Percentiles rank a stretch among this genome's conserved stretches.
These are phyloP conservation scores for Lignosus rhinocerotis DNA, from an alignment of 1,284 basidiomycete genomes.

Conservation along the genomic window DNA sequence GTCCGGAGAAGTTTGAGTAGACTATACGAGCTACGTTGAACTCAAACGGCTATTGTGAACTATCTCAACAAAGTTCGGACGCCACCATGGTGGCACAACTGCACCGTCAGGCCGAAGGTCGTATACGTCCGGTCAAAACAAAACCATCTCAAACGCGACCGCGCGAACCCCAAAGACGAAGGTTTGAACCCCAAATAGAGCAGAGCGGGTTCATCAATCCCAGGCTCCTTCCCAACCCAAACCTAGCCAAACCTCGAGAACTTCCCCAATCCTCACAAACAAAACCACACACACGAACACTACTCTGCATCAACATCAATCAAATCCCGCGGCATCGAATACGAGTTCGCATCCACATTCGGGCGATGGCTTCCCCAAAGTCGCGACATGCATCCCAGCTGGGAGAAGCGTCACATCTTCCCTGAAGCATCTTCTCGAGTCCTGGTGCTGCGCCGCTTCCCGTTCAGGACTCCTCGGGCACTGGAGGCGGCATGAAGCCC, in stretches of 20 bases:
- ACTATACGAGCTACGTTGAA: not conserved
- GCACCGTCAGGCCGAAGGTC: not conserved
- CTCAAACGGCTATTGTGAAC: not conserved
- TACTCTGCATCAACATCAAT: no score
- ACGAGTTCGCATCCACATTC: not conserved
- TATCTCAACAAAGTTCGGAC: not conserved
- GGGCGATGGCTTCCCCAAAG: not conserved
- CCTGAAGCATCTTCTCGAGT: constrained; percentile 23
- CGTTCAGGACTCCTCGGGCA: constrained; percentile 12
- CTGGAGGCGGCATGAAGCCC: constrained; percentile 8
- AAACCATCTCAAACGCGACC: not conserved
- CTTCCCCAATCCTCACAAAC: not conserved
- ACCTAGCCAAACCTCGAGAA: not conserved
- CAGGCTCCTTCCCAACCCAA: not conserved
- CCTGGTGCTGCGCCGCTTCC: constrained; percentile 17
- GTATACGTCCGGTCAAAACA: not conserved
- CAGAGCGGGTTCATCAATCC: not conserved
- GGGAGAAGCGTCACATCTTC: constrained; percentile 7
- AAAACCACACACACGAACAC: no score
- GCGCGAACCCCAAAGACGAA: not conserved
- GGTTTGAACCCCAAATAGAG: not conserved
- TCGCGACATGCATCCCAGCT: not conserved
- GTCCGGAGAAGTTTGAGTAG: no score
- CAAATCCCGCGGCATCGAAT: no score
- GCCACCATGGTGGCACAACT: not conserved